These are phyloP conservation scores for Tylopilus intermedius DNA, from an alignment of 768 basidiomycete genomes.

Conservation along the genomic window DNA sequence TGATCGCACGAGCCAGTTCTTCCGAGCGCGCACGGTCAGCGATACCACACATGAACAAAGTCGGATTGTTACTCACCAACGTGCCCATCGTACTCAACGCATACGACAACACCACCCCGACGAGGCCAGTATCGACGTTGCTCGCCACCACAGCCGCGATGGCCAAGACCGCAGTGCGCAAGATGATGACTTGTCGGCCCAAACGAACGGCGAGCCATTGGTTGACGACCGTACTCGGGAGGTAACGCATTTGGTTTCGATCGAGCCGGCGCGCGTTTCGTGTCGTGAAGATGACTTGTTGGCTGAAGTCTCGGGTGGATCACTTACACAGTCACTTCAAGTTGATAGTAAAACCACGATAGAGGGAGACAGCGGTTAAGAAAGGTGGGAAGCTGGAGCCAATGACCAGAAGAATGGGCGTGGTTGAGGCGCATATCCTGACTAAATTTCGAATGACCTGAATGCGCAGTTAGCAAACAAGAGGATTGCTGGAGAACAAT, in stretches of 20 bases:
- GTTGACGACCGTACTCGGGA: too few relatives aligned
- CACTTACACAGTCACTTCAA: conserved; percentile 64
- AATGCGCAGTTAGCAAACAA: background rate
- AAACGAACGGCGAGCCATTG: too few relatives aligned
- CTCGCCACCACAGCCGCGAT: too few relatives aligned
- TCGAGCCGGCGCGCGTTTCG: too few relatives aligned
- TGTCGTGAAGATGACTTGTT: too few relatives aligned
- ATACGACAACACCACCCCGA: too few relatives aligned
- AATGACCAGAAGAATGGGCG: conserved; percentile 68
- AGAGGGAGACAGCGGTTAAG: conserved; percentile 67
- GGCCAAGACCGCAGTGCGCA: too few relatives aligned
- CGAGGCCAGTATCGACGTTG: too few relatives aligned
- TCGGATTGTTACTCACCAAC: conserved; percentile 47
- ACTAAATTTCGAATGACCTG: conserved; percentile 65
- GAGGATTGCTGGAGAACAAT: background rate
- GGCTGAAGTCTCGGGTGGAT: conserved; percentile 62
- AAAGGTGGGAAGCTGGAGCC: conserved; percentile 79
- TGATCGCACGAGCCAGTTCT: conserved; percentile 82
- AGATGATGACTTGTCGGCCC: too few relatives aligned
- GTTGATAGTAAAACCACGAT: conserved; percentile 66
- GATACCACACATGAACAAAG: background rate
- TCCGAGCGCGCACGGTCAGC: background rate
- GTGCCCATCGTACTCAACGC: conserved; percentile 80
- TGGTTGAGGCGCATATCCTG: conserved; percentile 55
- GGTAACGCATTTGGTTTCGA: too few relatives aligned